Base-by-base conservation (phyloP, 2,329 filamentous ascomycete species). In the Fusarium odoratissimum region DNA sequence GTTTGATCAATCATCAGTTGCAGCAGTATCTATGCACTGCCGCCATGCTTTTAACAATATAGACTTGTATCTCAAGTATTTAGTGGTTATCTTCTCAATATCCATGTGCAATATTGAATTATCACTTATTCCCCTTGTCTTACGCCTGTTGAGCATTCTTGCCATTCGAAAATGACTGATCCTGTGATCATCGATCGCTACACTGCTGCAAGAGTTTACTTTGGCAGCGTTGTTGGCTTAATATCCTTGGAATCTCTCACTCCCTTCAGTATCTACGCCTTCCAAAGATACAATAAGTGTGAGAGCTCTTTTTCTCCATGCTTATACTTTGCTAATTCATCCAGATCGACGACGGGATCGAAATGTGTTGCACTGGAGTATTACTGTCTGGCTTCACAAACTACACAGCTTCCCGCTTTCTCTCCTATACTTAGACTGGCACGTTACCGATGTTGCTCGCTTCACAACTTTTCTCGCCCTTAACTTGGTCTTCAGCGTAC, bases 291-390 rank as follows among this genome's bases (percentile, higher is more conserved):
- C 8, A 30, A 30, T 4, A 37, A 19, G 4, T 30, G 55, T 58
- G 0, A 30, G 19, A 14, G 2, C 6, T 17, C 0, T 5, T 1
- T n/a, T 28, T 10, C 0, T 14, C 5, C 23, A 11, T 14, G 12
- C 1, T 16, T n/a, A 0, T 3, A 3, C n/a, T 13, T 17, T 6
- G 5, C 54, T 57, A 19, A 57, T 16, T 8, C 4, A 2, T 4
- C 10, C 16, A 58, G 55, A 49, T 37, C 55, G 23, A 19, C 55
- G 14, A 6, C 40, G 37, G 11, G 31, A 49, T 14, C 40, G 55
- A 3, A 58, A 49, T 14, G 40, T 58, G 6, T 30, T 28, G 19
- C 55, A 58, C 16, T 58, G 55, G 55, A n/a, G 19, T 5, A 8
- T 30, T 3, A 48, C 19, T 14, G 41, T 35, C 41, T 49, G 19